Percentiles rank a stretch among this genome's conserved stretches.
These are phyloP conservation scores for Peniophora sp. DNA, from an alignment of 1,284 basidiomycete genomes.

Conservation along the genomic window DNA sequence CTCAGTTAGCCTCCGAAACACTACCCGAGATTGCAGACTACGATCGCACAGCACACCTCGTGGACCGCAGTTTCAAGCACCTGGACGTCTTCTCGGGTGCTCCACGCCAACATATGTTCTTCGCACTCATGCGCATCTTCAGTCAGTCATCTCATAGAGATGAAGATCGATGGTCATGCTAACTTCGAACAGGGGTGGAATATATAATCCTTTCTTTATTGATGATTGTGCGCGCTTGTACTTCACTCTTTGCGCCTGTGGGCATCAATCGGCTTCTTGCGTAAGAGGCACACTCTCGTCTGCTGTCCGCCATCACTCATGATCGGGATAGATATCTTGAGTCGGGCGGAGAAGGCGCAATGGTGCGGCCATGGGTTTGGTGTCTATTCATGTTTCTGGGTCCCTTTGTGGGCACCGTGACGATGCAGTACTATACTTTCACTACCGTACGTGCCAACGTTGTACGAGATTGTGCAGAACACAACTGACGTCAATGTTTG, in stretches of 20 bases:
- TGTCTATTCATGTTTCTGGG: conserved; percentile 52
- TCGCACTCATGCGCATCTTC: conserved; percentile 18
- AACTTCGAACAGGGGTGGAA: conserved; percentile 12
- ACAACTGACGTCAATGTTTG: neutral
- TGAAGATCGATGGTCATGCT: neutral
- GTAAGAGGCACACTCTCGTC: conserved; percentile 14
- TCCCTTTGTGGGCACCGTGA: conserved; percentile 31
- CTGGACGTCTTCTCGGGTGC: conserved; percentile 18
- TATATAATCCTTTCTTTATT: conserved; percentile 15
- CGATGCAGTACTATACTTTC: conserved; percentile 30
- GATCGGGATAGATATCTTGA: conserved; percentile 31
- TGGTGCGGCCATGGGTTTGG: conserved; percentile 51
- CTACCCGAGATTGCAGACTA: conserved; percentile 36
- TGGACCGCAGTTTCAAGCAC: conserved; percentile 24
- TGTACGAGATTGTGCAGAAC: no score
- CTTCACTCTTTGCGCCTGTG: conserved; percentile 28
- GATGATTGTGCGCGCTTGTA: conserved; percentile 6
- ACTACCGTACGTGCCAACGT: conserved; percentile 19
- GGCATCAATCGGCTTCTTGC: conserved; percentile 35
- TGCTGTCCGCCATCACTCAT: conserved; percentile 2
- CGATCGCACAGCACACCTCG: conserved; percentile 27
- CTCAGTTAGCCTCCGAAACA: conserved; percentile 31
- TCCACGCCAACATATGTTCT: conserved; percentile 17
- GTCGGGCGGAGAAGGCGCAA: conserved; percentile 23
- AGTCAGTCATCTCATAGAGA: conserved; percentile 7